Percentiles rank a stretch among this genome's conserved stretches.
Evolutionary conservation across 148 eudicot species (phyloP).

Genomic region (Camellia lanceoleosa): DNA sequence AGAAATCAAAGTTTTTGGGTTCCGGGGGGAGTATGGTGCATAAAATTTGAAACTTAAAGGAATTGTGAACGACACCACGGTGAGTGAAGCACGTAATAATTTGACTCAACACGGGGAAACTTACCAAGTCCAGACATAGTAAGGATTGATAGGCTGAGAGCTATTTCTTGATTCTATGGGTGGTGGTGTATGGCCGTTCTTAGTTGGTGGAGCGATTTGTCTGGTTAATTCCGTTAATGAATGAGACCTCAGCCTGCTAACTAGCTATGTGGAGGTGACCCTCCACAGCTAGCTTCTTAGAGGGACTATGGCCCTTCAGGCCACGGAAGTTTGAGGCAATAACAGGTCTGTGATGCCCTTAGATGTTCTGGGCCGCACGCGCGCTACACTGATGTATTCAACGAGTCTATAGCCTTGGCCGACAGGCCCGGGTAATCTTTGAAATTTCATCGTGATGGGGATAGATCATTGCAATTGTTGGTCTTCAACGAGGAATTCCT

Average conservation of each 20-base stretch:
- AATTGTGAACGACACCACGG: no score
- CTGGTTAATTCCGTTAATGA: constrained; percentile 37
- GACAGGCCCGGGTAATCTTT: constrained; percentile 21
- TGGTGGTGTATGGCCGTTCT: no score
- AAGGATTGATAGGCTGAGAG: no score
- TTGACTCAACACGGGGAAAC: no score
- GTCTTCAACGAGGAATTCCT: constrained; percentile 34
- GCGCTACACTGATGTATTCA: constrained; percentile 9
- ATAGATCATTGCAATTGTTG: constrained; percentile 35
- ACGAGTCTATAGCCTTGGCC: constrained; percentile 10
- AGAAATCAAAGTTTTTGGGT: constrained; percentile 5
- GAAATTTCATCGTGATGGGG: constrained; percentile 30
- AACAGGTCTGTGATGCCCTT: constrained; percentile 8
- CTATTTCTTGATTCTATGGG: no score
- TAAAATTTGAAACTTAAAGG: constrained; percentile 2
- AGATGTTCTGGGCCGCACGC: constrained; percentile 8
- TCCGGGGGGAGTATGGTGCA: background rate
- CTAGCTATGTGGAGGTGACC: constrained; percentile 48
- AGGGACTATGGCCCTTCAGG: constrained; percentile 24
- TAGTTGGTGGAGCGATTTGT: background rate
- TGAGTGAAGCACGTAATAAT: no score
- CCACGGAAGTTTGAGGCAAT: constrained; percentile 7
- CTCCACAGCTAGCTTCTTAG: constrained; percentile 33
- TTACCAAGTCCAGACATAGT: no score
- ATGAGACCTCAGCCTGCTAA: constrained; percentile 54